These are phyloP conservation scores for Arthrobotrys sinensis DNA, from an alignment of 2,329 filamentous ascomycete genomes.

Conservation along the genomic window DNA sequence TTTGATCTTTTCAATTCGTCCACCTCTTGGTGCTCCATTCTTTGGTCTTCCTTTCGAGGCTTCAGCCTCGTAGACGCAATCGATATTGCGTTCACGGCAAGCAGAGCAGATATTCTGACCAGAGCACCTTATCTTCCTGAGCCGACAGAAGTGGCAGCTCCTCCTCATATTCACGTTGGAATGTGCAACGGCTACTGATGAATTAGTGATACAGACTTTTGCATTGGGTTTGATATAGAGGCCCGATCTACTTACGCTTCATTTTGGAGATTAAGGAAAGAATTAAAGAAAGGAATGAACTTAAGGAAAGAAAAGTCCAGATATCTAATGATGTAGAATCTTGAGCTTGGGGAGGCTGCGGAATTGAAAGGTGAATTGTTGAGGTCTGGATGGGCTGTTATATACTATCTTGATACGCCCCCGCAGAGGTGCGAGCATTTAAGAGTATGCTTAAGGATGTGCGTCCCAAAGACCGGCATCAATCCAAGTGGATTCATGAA, in stretches of 20 bases:
- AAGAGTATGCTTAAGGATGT: conserved; percentile 38
- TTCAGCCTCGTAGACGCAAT: conserved; percentile 62
- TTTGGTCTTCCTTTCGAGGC: conserved; percentile 62
- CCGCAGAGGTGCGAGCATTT: conserved; percentile 58
- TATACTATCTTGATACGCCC: conserved; percentile 58
- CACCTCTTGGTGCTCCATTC: conserved; percentile 49
- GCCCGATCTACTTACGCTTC: conserved; percentile 55
- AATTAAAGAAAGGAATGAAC: conserved; percentile 48
- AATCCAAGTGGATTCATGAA: conserved; percentile 42
- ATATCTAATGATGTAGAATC: conserved; percentile 55
- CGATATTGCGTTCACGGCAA: conserved; percentile 61
- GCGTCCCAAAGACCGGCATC: conserved; percentile 48
- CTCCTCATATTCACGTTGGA: conserved; percentile 60
- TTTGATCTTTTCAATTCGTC: conserved; percentile 53
- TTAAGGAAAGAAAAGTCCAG: conserved; percentile 52
- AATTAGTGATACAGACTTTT: conserved; percentile 19
- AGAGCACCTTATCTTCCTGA: conserved; percentile 61
- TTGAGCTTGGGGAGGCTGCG: conserved; percentile 52
- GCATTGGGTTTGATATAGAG: background rate
- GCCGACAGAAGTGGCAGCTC: conserved; percentile 62
- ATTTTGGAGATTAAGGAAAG: conserved; percentile 59
- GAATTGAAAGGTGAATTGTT: conserved; percentile 54
- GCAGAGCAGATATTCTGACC: conserved; percentile 60
- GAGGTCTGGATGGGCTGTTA: conserved; percentile 60
- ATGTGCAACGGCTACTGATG: conserved; percentile 44